Percentiles rank a stretch among this genome's conserved stretches.
Conservation (phyloP, 78 protist species). For the Thecamonas trahens region DNA sequence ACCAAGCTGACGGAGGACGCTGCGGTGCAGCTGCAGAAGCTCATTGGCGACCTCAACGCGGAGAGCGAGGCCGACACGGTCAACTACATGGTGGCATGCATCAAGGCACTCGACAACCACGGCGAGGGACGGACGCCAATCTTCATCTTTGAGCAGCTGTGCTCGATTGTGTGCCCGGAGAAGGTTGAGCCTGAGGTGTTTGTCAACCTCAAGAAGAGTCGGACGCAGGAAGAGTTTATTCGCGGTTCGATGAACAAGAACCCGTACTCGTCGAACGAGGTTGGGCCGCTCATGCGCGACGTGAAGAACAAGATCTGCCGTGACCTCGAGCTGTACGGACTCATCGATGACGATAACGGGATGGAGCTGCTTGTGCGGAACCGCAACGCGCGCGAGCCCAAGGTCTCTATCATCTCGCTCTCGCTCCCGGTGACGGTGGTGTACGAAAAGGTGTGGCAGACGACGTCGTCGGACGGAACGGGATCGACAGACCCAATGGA, state of each 20-base stretch:
- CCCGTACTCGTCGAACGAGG: slow-evolving; percentile 49
- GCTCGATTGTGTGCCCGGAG: slow-evolving; percentile 57
- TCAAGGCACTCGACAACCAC: slow-evolving; percentile 25
- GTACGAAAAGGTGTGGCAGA: slow-evolving; percentile 74
- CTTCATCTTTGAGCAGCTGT: slow-evolving; percentile 68
- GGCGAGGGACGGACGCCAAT: slow-evolving; percentile 34
- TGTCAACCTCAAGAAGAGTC: slow-evolving; percentile 49
- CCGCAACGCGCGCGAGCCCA: too few species aligned
- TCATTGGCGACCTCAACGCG: slow-evolving; percentile 6
- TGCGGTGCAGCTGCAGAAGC: not conserved
- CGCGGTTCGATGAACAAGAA: slow-evolving; percentile 78
- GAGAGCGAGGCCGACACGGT: slow-evolving; percentile 32
- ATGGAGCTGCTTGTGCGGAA: slow-evolving; percentile 84
- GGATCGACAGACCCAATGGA: slow-evolving; percentile 50
- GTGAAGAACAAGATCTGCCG: slow-evolving; percentile 77
- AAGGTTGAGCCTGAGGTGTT: slow-evolving; percentile 37
- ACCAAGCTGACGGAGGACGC: slow-evolving; percentile 61
- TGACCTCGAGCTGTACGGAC: slow-evolving; percentile 54
- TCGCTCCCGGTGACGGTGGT: slow-evolving; percentile 67
- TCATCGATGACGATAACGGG: slow-evolving; percentile 78
- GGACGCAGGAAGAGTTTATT: slow-evolving; percentile 87
- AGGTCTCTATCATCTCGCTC: slow-evolving; percentile 79
- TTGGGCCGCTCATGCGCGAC: slow-evolving; percentile 80
- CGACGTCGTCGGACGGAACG: not conserved
- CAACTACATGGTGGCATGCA: slow-evolving; percentile 46